phyloP scores from a whole-genome alignment of 2,329 filamentous ascomycete genomes.

The Colletotrichum liriopes region DNA sequence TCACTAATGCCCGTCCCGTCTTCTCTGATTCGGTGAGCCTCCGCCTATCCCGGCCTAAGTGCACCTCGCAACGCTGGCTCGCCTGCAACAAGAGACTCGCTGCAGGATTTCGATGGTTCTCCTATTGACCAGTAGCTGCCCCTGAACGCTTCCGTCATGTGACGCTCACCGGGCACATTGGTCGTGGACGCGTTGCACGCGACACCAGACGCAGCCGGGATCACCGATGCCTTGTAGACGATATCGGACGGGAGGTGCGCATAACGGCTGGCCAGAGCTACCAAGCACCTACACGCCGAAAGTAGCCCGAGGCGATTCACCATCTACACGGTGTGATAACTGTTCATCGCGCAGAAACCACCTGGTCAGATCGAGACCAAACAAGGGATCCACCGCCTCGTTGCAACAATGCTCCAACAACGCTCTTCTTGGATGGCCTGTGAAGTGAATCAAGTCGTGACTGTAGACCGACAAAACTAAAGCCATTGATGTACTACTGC shows the following conservation, averaged over 20 bases:
- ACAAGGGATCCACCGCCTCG: background rate
- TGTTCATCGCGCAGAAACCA: background rate
- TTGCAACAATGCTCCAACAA: background rate
- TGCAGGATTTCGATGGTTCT: background rate
- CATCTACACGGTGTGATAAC: background rate
- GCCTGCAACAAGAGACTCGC: background rate
- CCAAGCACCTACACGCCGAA: background rate
- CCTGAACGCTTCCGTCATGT: constrained; percentile 10
- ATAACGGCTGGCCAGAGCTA: background rate
- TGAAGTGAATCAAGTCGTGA: background rate
- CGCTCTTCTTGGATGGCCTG: background rate
- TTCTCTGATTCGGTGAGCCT: constrained; percentile 12
- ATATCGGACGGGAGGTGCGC: constrained; percentile 17
- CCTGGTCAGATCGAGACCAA: background rate
- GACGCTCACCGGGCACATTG: background rate
- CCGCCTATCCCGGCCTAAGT: background rate
- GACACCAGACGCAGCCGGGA: constrained; percentile 9
- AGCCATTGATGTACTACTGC: background rate
- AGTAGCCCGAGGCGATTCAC: background rate
- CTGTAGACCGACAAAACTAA: background rate
- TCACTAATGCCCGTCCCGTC: constrained; percentile 6
- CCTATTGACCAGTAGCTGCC: background rate
- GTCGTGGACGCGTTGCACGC: constrained; percentile 12
- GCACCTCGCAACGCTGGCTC: background rate
- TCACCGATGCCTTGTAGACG: constrained; percentile 13